Evolutionary conservation across 78 protist species (phyloP).

Genomic region (Tieghemostelium lacteum): DNA sequence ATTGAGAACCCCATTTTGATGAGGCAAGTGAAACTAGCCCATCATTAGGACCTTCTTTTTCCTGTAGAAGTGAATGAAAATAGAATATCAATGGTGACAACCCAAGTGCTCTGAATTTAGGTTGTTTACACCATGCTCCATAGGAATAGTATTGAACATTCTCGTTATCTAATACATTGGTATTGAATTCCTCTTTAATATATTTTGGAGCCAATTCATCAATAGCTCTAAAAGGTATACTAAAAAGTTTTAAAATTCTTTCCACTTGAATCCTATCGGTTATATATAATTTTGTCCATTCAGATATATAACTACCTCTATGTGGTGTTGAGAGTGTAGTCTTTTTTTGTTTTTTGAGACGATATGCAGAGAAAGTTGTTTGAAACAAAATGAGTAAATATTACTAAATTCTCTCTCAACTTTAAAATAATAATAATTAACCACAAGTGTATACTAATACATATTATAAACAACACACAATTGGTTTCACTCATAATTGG

Average conservation of each 20-base stretch:
- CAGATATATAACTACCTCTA: slow-evolving; percentile 56
- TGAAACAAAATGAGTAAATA: not conserved
- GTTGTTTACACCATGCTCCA: too few relatives aligned
- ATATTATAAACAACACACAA: not conserved
- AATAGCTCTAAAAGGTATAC: slow-evolving; percentile 29
- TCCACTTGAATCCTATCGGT: slow-evolving; percentile 26
- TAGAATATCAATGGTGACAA: slow-evolving; percentile 15
- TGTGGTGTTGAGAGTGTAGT: slow-evolving; percentile 72
- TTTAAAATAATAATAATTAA: not conserved
- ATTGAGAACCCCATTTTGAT: slow-evolving; percentile 30
- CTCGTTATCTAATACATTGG: not conserved
- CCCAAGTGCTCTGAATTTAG: not conserved
- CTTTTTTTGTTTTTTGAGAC: too few relatives aligned
- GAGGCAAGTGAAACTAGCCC: slow-evolving; percentile 30
- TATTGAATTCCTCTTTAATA: slow-evolving; percentile 13
- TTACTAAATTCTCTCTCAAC: not conserved
- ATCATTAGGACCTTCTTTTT: slow-evolving; percentile 56
- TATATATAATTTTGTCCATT: slow-evolving; percentile 30
- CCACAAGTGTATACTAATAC: not conserved
- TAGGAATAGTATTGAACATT: slow-evolving; percentile 27
- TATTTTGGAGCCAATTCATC: slow-evolving; percentile 39
- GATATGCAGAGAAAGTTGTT: not conserved
- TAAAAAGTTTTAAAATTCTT: not conserved
- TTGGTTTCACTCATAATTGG: not conserved
- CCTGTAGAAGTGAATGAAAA: slow-evolving; percentile 3